Percentiles rank a stretch among this genome's conserved stretches.
phyloP scores from a whole-genome alignment of 148 eudicot genomes.

The Chenopodium suecicum region DNA sequence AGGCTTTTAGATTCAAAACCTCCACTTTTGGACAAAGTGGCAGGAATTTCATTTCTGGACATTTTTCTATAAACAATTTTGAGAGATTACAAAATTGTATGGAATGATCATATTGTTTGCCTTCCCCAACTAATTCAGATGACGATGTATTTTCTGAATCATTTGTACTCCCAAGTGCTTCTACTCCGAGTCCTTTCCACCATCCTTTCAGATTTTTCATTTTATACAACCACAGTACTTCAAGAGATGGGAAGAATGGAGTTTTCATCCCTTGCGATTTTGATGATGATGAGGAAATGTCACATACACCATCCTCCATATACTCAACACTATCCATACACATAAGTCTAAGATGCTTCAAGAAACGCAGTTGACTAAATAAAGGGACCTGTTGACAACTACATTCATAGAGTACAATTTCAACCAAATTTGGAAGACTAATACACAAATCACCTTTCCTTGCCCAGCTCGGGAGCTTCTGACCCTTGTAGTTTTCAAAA shows the following conservation, averaged over 20 bases:
- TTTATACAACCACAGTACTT: neutral
- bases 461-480: neutral
- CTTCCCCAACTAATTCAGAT: neutral
- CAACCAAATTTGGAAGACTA: neutral
- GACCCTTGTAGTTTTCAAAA: neutral
- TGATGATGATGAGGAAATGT: neutral
- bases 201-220: no score
- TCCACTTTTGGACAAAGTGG: no score
- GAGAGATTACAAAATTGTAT: no score
- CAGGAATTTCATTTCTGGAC: no score
- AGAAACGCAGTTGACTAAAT: slow-evolving; percentile 19
- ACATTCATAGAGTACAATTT: neutral
- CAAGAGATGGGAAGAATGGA: slow-evolving; percentile 35
- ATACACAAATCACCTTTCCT: neutral
- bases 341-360: neutral
- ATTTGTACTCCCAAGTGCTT: no score
- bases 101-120: neutral
- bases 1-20: no score
- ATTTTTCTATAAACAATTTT: no score
- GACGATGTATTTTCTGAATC: no score
- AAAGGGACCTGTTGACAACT: slow-evolving; percentile 5
- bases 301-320: neutral
- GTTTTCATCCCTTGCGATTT: neutral
- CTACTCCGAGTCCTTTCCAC: no score
- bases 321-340: neutral